A percentile compares a stretch with the other conserved stretches of the same genome.
phyloP scores from a whole-genome alignment of 805 yeast genomes.

The Saccharomycopsis sp. region DNA sequence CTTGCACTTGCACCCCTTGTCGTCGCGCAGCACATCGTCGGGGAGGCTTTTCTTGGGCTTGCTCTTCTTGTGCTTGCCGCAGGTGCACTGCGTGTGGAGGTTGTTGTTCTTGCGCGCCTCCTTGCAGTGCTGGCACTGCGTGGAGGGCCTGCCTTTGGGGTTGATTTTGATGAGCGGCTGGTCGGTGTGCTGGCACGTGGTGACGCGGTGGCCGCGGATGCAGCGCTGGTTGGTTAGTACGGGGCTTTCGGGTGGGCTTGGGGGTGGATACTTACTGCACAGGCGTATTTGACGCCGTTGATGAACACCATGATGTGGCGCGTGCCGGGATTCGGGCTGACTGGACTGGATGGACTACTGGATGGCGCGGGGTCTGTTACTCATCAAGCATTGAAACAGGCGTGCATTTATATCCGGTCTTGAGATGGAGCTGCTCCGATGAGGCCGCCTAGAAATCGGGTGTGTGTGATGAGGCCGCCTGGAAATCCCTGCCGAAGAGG shows the following conservation, averaged over 20 bases:
- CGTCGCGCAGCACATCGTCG: constrained; percentile 24
- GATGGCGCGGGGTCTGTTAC: no score
- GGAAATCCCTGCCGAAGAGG: no score
- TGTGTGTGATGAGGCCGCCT: no score
- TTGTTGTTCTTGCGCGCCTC: constrained; percentile 63
- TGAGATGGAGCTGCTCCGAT: background rate
- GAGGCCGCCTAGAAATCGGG: background rate
- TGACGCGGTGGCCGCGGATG: constrained; percentile 93
- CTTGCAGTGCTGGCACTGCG: constrained; percentile 84
- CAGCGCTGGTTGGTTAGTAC: no score
- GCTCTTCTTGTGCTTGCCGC: constrained; percentile 47
- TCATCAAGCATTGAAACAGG: background rate
- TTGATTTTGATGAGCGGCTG: constrained; percentile 88
- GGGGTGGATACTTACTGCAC: constrained; percentile 57
- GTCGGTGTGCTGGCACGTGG: constrained; percentile 88
- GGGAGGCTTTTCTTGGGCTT: constrained; percentile 22
- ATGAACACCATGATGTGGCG: constrained; percentile 85
- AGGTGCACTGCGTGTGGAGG: constrained; percentile 60
- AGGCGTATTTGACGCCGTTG: constrained; percentile 92
- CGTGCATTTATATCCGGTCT: background rate
- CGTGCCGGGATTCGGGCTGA: no score
- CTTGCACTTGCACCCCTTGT: constrained; percentile 32
- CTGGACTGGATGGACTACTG: no score
- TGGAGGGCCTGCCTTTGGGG: constrained; percentile 93
- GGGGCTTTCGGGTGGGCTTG: no score